These are phyloP conservation scores for Sporothrix sp. DNA, from an alignment of 2,329 filamentous ascomycete genomes.

Conservation along the genomic window DNA sequence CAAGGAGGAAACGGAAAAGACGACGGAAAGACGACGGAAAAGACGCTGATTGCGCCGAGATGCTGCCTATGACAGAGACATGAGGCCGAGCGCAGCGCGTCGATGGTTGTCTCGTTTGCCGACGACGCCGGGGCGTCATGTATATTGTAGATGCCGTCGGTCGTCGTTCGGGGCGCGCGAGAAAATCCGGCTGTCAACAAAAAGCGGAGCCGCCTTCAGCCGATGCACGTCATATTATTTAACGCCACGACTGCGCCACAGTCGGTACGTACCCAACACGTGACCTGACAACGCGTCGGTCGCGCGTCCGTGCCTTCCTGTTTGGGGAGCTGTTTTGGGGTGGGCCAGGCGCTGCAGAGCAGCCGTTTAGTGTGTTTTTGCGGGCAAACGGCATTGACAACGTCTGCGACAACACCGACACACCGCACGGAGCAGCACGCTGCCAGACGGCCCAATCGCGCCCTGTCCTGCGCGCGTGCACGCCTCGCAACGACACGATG, in stretches of 20 bases:
- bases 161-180: not conserved
- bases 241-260: not conserved
- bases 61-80: too few species aligned
- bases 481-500: not conserved
- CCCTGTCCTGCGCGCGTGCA: too few species aligned
- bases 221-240: slow-evolving; percentile 2
- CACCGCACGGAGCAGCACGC: too few species aligned
- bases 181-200: not conserved
- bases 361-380: too few species aligned
- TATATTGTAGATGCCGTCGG: too few species aligned
- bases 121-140: too few species aligned
- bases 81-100: not conserved
- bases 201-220: not conserved
- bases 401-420: not conserved
- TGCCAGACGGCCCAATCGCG: too few species aligned
- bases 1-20: not conserved
- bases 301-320: not conserved
- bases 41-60: not conserved
- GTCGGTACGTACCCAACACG: not conserved
- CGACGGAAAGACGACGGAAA: not conserved
- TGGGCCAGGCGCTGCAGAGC: too few species aligned
- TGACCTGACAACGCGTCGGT: slow-evolving; percentile 1
- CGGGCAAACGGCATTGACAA: not conserved
- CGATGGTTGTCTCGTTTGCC: not conserved
- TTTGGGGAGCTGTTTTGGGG: slow-evolving; percentile 3